Evolutionary conservation across 108 stramenopile genomes (phyloP), one percentile per base, ranked within the genome.

Genomic region (Chaetoceros muelleri): DNA sequence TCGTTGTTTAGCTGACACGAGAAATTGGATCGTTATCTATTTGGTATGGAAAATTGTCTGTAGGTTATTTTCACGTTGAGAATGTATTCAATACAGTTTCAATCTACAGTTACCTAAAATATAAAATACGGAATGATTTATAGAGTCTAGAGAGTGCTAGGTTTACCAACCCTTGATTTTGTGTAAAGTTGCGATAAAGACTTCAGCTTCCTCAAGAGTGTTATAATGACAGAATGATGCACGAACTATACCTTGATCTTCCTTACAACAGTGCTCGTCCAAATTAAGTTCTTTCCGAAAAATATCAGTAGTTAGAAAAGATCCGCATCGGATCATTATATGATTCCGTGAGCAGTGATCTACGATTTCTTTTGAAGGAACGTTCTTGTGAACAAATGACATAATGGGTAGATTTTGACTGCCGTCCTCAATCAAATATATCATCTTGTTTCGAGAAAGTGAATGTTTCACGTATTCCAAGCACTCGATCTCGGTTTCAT

Each of bases 151-250:
- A n/a, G n/a, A n/a, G n/a, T n/a, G n/a, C n/a, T n/a, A n/a, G n/a
- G n/a, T 69, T 81, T 77, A 85, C 95, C 69, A 94, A 67, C 76
- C 80, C 23, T 61, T 48, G 10, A 89, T 58, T 27, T 64, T 56
- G 46, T 79, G 68, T 48, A 82, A 55, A 44, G 77, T 64, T 19
- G 63, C 50, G 5, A 81, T 52, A 7, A 72, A 54, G 46, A 53
- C 46, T 46, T 84, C 51, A 24, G 85, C 74, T 63, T 92, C 90
- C 7, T 64, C 46, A 1, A 51, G 25, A 30, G 69, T 81, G 30
- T 87, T 87, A 60, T 91, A 91, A 58, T 91, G 90, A 5, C 72
- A 83, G 30, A 91, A 57, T 24, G 90, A 91, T 46, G 87, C 68
- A 0, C 90, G 78, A 19, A 87, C 76, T 21, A 87, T 65, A 1